Percentiles rank a stretch among this genome's conserved stretches.
phyloP scores from a whole-genome alignment of 1,284 basidiomycete species.

The Boletellus dicymbophilus region DNA sequence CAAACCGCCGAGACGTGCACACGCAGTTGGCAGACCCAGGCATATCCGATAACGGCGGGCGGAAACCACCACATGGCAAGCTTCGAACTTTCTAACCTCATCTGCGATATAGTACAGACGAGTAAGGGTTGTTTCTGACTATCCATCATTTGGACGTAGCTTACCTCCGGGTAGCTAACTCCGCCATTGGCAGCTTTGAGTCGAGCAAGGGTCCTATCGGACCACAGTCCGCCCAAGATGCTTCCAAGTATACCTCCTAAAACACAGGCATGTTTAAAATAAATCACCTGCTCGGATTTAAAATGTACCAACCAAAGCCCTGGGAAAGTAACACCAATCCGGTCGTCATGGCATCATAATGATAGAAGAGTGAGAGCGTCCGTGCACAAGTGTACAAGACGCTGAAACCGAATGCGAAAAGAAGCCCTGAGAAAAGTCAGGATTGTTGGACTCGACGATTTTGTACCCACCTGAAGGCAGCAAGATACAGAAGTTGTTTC shows the following conservation, averaged over 20 bases:
- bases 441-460: background rate
- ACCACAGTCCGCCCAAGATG: slow-evolving; percentile 67
- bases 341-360: slow-evolving; percentile 70
- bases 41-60: slow-evolving; percentile 66
- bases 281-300: background rate
- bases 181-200: background rate
- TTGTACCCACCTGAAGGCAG: slow-evolving; percentile 19
- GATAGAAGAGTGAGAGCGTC: slow-evolving; percentile 66
- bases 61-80: slow-evolving; percentile 58
- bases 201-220: slow-evolving; percentile 61
- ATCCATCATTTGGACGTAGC: no score
- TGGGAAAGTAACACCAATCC: slow-evolving; percentile 81
- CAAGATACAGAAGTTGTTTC: slow-evolving; percentile 20
- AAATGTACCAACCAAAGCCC: slow-evolving; percentile 54
- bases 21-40: slow-evolving; percentile 72
- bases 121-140: no score
- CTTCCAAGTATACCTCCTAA: slow-evolving; percentile 68
- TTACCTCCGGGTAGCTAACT: background rate
- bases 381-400: slow-evolving; percentile 74
- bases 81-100: slow-evolving; percentile 72
- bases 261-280: background rate
- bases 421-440: slow-evolving; percentile 44
- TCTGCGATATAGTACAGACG: slow-evolving; percentile 45
- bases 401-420: slow-evolving; percentile 73
- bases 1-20: slow-evolving; percentile 67